Conservation (phyloP, 73 alveolate genomes). For the Uronychia setigera region DNA sequence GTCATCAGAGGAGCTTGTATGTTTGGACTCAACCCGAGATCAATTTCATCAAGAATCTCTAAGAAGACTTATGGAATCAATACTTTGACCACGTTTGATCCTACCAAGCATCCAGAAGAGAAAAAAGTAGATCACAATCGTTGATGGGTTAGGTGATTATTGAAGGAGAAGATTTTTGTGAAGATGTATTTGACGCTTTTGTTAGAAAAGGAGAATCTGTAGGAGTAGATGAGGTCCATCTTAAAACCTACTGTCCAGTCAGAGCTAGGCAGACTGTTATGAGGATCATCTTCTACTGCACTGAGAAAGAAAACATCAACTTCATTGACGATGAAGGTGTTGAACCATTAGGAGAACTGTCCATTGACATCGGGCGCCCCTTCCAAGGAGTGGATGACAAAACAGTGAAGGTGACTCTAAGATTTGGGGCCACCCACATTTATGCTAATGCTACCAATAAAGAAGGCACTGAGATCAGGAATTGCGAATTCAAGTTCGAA, state of each 20-base stretch:
- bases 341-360: constrained; percentile 92
- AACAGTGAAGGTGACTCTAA: constrained; percentile 96
- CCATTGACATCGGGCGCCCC: constrained; percentile 97
- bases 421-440: constrained; percentile 95
- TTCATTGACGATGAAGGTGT: constrained; percentile 97
- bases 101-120: constrained; percentile 96
- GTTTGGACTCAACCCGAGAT: constrained; percentile 97
- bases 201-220: constrained; percentile 96
- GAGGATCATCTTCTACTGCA: constrained; percentile 96
- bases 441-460: constrained; percentile 96
- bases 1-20: constrained; percentile 98
- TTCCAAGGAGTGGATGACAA: constrained; percentile 95
- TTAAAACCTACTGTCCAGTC: constrained; percentile 98
- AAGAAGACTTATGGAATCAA: constrained; percentile 98
- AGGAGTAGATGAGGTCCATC: constrained; percentile 97
- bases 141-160: constrained; percentile 69
- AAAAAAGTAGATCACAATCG: constrained; percentile 81
- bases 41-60: constrained; percentile 94
- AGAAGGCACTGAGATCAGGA: constrained; percentile 96
- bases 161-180: constrained; percentile 99
- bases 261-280: constrained; percentile 96
- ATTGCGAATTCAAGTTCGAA: constrained; percentile 97
- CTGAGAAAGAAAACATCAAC: constrained; percentile 92
- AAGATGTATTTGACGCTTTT: constrained; percentile 98
- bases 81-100: constrained; percentile 97